Evolutionary conservation across 768 basidiomycete genomes (phyloP).

Genomic region (Tricholomella constricta): DNA sequence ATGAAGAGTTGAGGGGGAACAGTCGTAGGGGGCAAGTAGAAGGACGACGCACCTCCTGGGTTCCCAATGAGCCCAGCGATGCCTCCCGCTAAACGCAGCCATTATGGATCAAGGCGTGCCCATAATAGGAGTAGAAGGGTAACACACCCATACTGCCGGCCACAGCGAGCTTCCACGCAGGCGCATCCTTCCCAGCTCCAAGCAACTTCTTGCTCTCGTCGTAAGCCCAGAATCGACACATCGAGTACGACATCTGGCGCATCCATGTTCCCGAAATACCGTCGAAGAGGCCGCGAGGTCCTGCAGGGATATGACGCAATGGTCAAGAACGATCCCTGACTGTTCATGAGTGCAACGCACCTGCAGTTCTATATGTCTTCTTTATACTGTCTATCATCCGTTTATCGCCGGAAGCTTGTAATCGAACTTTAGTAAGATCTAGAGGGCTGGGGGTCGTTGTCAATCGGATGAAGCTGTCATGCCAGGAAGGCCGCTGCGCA

Average conservation of each 20-base stretch:
- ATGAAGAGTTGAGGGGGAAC: neutral
- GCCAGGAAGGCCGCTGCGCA: slow-evolving; percentile 34
- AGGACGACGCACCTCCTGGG: slow-evolving; percentile 62
- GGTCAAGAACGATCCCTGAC: slow-evolving; percentile 9
- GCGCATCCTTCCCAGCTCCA: slow-evolving; percentile 68
- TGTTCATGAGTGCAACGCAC: slow-evolving; percentile 34
- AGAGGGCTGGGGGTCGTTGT: slow-evolving; percentile 53
- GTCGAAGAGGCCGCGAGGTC: slow-evolving; percentile 75
- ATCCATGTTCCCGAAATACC: slow-evolving; percentile 89
- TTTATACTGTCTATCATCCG: slow-evolving; percentile 81
- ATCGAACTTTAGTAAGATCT: slow-evolving; percentile 88
- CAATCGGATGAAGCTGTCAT: neutral
- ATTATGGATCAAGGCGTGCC: slow-evolving; percentile 9
- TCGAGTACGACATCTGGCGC: slow-evolving; percentile 90
- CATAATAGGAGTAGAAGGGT: neutral
- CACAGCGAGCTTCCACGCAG: slow-evolving; percentile 77
- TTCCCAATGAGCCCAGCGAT: slow-evolving; percentile 90
- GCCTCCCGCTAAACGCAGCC: slow-evolving; percentile 63
- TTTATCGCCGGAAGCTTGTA: slow-evolving; percentile 92
- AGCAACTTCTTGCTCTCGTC: slow-evolving; percentile 87
- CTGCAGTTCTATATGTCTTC: slow-evolving; percentile 83
- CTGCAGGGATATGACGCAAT: slow-evolving; percentile 43
- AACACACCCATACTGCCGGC: slow-evolving; percentile 86
- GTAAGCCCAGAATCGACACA: slow-evolving; percentile 93
- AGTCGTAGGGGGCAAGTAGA: neutral